Conservation (phyloP, 805 yeast genomes). For the Nakazawaea ambrosiae region DNA sequence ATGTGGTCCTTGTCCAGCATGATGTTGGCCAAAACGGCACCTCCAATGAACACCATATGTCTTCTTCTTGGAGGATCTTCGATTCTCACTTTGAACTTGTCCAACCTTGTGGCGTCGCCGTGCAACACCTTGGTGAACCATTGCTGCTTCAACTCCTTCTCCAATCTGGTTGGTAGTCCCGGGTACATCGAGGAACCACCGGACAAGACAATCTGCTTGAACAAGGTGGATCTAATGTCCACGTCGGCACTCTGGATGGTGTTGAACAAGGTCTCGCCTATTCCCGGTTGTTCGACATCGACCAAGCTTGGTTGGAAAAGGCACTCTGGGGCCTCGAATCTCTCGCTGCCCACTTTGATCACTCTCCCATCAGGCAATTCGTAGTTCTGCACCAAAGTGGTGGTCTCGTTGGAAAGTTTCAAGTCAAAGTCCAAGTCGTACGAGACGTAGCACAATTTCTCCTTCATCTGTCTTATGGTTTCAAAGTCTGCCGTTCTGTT, state of each 20-base stretch:
- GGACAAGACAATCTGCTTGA: slow-evolving; percentile 86
- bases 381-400: slow-evolving; percentile 83
- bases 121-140: slow-evolving; percentile 88
- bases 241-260: slow-evolving; percentile 93
- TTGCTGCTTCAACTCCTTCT: slow-evolving; percentile 91
- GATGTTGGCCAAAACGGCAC: slow-evolving; percentile 94
- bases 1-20: slow-evolving; percentile 98
- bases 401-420: slow-evolving; percentile 87
- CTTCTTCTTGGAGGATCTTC: slow-evolving; percentile 99
- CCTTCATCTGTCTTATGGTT: slow-evolving; percentile 96
- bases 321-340: slow-evolving; percentile 96
- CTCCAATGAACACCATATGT: slow-evolving; percentile 98
- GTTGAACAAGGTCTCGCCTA: slow-evolving; percentile 87
- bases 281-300: slow-evolving; percentile 94
- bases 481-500: slow-evolving; percentile 98
- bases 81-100: slow-evolving; percentile 89
- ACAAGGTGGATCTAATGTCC: slow-evolving; percentile 83
- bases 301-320: slow-evolving; percentile 93
- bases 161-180: slow-evolving; percentile 91
- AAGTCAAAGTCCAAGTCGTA: slow-evolving; percentile 89
- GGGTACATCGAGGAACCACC: slow-evolving; percentile 99
- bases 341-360: slow-evolving; percentile 88
- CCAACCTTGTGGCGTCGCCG: slow-evolving; percentile 80
- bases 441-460: slow-evolving; percentile 90
- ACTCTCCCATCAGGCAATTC: slow-evolving; percentile 97